These are phyloP conservation scores for Scedosporium aurantiacum DNA, from an alignment of 2,329 filamentous ascomycete species.

Conservation along the genomic window DNA sequence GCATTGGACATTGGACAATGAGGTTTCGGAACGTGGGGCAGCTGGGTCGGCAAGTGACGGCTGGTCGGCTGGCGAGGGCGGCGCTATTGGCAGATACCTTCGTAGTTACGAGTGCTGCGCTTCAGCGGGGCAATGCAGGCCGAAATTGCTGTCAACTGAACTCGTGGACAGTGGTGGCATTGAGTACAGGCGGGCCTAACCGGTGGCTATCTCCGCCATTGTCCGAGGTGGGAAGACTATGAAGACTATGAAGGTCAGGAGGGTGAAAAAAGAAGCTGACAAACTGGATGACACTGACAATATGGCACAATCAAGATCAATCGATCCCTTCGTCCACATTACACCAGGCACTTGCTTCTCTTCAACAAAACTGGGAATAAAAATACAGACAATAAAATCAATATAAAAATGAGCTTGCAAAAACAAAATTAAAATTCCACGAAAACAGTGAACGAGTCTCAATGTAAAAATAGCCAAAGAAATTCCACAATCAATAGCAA, in stretches of 20 bases:
- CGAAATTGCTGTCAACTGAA: not conserved
- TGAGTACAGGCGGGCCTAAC: not conserved
- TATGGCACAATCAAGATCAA: not conserved
- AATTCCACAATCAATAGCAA: too few relatives aligned
- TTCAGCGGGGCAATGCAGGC: not conserved
- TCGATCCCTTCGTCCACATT: not conserved
- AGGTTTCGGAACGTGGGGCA: not conserved
- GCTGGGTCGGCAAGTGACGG: not conserved
- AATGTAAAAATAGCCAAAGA: too few relatives aligned
- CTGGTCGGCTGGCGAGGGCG: not conserved
- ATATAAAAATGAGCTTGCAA: too few relatives aligned
- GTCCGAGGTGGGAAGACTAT: too few relatives aligned
- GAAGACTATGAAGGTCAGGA: too few relatives aligned
- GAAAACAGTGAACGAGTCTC: not conserved
- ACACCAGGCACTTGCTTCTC: not conserved
- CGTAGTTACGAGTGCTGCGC: not conserved
- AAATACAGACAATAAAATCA: not conserved
- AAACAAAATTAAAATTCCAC: too few relatives aligned
- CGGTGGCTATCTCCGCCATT: not conserved
- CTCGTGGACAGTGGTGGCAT: not conserved
- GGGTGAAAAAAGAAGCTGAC: too few relatives aligned
- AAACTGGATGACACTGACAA: too few relatives aligned
- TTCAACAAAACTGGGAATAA: not conserved
- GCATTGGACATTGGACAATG: not conserved
- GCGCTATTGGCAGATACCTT: not conserved